Percentiles rank a stretch among this genome's conserved stretches.
phyloP scores from a whole-genome alignment of 352 stramenopile genomes.

The Phytophthora constricta region DNA sequence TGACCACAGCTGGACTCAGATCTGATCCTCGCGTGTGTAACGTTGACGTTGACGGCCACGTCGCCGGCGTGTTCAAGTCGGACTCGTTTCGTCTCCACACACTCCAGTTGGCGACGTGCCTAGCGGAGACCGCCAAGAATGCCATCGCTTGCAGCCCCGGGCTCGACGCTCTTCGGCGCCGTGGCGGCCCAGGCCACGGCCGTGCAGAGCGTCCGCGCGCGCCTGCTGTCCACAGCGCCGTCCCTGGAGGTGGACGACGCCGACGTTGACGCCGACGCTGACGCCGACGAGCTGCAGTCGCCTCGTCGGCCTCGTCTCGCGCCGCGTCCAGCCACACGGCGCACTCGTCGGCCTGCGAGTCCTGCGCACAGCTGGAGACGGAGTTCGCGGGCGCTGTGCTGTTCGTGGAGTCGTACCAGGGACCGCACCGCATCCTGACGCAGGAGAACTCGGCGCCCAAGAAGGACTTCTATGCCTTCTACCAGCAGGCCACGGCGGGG shows the following conservation, averaged over 20 bases:
- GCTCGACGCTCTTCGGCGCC: constrained; percentile 42
- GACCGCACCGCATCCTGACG: constrained; percentile 77
- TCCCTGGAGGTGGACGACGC: constrained; percentile 38
- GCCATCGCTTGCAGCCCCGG: constrained; percentile 46
- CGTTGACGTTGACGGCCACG: constrained; percentile 6
- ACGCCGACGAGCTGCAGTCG: constrained; percentile 35
- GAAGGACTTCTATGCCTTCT: constrained; percentile 83
- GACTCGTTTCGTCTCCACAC: background rate
- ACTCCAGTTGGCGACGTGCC: too few species aligned
- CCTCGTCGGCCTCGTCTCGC: constrained; percentile 34
- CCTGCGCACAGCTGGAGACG: constrained; percentile 64
- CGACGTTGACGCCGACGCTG: constrained; percentile 51
- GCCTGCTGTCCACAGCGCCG: constrained; percentile 45
- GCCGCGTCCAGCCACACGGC: constrained; percentile 17
- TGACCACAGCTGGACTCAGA: background rate
- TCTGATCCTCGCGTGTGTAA: background rate
- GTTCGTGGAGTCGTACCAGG: constrained; percentile 85
- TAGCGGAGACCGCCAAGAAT: constrained; percentile 20
- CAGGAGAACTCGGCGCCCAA: constrained; percentile 77
- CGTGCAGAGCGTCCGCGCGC: constrained; percentile 50
- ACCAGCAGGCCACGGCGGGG: constrained; percentile 75
- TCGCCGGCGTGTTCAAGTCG: constrained; percentile 1
- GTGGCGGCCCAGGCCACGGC: constrained; percentile 51
- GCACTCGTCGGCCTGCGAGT: constrained; percentile 50
- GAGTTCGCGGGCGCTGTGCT: constrained; percentile 78